Conservation (phyloP, 1,284 basidiomycete species). For the Austroboletus novae-zelandiae region DNA sequence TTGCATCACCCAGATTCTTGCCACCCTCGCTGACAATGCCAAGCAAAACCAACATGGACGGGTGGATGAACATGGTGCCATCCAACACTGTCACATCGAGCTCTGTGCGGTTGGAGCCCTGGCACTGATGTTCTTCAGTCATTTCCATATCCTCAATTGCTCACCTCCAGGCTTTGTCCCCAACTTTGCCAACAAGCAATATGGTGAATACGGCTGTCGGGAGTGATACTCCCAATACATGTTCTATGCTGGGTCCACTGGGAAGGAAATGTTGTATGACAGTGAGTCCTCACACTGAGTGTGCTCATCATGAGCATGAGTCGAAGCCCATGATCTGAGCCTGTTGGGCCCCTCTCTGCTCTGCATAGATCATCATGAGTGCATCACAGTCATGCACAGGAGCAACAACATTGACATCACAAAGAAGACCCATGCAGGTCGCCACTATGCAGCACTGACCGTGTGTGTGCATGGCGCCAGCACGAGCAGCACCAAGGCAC, state of each 20-base stretch:
- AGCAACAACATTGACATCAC: constrained; percentile 4
- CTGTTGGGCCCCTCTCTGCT: background rate
- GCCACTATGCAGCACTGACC: constrained; percentile 1
- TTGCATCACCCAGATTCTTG: constrained; percentile 24
- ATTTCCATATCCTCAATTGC: constrained; percentile 21
- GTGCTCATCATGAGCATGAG: too few relatives aligned
- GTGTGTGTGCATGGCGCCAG: background rate
- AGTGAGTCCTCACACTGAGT: background rate
- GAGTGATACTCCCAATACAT: constrained; percentile 25
- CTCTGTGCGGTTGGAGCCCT: constrained; percentile 26
- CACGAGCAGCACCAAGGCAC: background rate
- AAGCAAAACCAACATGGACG: constrained; percentile 28
- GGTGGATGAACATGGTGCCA: constrained; percentile 25
- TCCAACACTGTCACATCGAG: constrained; percentile 20
- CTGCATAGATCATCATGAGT: constrained; percentile 1
- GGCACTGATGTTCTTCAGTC: constrained; percentile 19
- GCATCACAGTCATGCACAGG: constrained; percentile 3
- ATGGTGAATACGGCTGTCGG: constrained; percentile 19
- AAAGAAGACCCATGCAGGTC: constrained; percentile 3
- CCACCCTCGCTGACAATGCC: constrained; percentile 22
- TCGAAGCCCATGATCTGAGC: too few relatives aligned
- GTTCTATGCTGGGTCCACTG: constrained; percentile 14
- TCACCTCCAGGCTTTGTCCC: constrained; percentile 20
- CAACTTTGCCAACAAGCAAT: constrained; percentile 15
- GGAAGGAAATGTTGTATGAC: constrained; percentile 5